Conservation (phyloP, 257 asterid genomes). For the Plectranthus barbatus region DNA sequence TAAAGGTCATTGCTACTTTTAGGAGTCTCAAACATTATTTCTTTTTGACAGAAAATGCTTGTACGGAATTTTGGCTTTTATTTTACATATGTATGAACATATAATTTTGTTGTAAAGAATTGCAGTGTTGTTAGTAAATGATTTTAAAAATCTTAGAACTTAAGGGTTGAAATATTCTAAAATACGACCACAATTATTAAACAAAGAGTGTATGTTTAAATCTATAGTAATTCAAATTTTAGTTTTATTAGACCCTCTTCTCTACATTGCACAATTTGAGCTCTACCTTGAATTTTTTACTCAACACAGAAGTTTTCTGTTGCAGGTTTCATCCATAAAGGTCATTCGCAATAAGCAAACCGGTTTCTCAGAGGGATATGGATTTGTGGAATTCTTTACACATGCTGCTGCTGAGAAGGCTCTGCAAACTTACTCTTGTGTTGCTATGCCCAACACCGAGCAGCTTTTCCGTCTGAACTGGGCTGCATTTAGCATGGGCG, state of each 20-base stretch:
- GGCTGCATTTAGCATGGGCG: constrained; percentile 97
- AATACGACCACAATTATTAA: background rate
- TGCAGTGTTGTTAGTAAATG: background rate
- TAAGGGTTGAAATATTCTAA: background rate
- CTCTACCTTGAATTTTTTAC: background rate
- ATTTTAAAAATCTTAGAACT: background rate
- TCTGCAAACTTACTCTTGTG: constrained; percentile 47
- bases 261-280: background rate
- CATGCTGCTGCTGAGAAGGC: constrained; percentile 88
- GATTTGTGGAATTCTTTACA: constrained; percentile 76
- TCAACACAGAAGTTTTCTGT: background rate
- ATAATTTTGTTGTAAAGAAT: background rate
- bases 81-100: background rate
- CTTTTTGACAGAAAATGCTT: background rate
- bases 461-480: constrained; percentile 86
- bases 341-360: constrained; percentile 91
- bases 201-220: too few species aligned
- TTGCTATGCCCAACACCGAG: constrained; percentile 74
- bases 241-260: background rate
- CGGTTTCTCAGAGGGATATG: constrained; percentile 85
- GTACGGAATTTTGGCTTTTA: too few species aligned
- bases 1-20: background rate
- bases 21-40: background rate
- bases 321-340: constrained; percentile 78
- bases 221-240: background rate